Evolutionary conservation across 495 filamentous ascomycete genomes (phyloP).

Genomic region (Aspergillus nidulans): DNA sequence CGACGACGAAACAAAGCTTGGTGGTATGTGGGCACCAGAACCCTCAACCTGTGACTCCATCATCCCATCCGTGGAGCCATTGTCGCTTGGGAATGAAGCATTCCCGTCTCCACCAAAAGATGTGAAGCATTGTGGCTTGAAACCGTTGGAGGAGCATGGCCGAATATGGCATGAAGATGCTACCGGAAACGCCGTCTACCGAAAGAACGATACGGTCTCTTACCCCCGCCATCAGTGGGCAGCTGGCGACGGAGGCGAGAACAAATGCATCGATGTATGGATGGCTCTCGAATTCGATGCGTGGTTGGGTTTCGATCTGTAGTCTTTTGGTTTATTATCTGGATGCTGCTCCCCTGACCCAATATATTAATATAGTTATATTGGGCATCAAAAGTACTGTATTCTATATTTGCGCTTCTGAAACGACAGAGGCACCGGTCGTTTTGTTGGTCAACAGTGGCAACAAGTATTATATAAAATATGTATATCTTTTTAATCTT

Average conservation of each 20-base stretch:
- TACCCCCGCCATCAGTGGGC: conserved; percentile 1
- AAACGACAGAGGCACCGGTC: too few relatives aligned
- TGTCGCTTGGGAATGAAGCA: neutral
- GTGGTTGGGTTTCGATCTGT: neutral
- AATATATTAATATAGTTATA: too few relatives aligned
- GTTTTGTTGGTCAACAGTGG: too few relatives aligned
- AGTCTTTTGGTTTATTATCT: too few relatives aligned
- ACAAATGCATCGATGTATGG: neutral
- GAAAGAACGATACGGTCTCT: neutral
- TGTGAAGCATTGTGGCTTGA: too few relatives aligned
- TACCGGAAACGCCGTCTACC: neutral
- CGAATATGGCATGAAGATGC: neutral
- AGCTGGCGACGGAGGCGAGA: neutral
- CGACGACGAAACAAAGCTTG: too few relatives aligned
- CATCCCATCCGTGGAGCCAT: neutral
- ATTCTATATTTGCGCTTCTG: too few relatives aligned
- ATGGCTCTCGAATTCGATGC: conserved; percentile 5
- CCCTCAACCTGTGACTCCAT: too few relatives aligned
- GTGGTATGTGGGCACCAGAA: conserved; percentile 1
- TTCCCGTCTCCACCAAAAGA: neutral
- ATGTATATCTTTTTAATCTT: too few relatives aligned
- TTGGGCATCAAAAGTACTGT: too few relatives aligned
- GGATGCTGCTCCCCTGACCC: too few relatives aligned
- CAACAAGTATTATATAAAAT: too few relatives aligned
- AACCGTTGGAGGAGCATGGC: conserved; percentile 1